Conservation (phyloP, 805 yeast genomes). For the Barnettozyma pratensis region DNA sequence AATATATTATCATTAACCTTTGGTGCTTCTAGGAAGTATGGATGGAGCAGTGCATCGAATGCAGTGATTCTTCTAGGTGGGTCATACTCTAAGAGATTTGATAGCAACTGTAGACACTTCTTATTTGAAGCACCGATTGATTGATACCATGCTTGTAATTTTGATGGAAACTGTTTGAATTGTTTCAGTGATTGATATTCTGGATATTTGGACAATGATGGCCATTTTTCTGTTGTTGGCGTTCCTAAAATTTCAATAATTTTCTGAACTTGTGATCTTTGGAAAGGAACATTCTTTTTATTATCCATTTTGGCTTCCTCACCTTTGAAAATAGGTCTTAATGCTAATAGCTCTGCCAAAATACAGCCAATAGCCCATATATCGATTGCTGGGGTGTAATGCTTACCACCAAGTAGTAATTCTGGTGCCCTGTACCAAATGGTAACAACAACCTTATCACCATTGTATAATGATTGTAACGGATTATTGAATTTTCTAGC, state of each 20-base stretch:
- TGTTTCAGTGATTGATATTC: constrained; percentile 66
- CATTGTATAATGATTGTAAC: constrained; percentile 78
- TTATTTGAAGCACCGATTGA: constrained; percentile 72
- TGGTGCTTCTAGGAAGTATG: constrained; percentile 70
- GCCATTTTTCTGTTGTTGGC: constrained; percentile 78
- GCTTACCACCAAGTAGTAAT: constrained; percentile 81
- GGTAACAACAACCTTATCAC: constrained; percentile 94
- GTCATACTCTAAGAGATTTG: constrained; percentile 70
- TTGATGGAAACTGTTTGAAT: constrained; percentile 55
- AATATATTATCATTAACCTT: constrained; percentile 73
- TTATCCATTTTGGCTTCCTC: constrained; percentile 96
- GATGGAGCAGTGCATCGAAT: constrained; percentile 65
- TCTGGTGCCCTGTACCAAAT: constrained; percentile 98
- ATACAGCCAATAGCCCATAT: constrained; percentile 96
- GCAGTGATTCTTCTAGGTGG: constrained; percentile 81
- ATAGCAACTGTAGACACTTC: constrained; percentile 60
- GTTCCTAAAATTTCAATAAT: constrained; percentile 92
- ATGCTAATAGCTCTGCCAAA: constrained; percentile 80
- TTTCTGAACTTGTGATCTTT: constrained; percentile 84
- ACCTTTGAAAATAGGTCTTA: constrained; percentile 93
- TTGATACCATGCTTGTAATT: constrained; percentile 80
- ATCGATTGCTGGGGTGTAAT: constrained; percentile 90
- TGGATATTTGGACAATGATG: constrained; percentile 72
- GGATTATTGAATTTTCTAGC: constrained; percentile 87
- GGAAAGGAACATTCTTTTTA: constrained; percentile 91